Evolutionary conservation across 2,329 filamentous ascomycete species (phyloP), one percentile per base, ranked within the genome.

Genomic region (Lachnellula subtilissima): DNA sequence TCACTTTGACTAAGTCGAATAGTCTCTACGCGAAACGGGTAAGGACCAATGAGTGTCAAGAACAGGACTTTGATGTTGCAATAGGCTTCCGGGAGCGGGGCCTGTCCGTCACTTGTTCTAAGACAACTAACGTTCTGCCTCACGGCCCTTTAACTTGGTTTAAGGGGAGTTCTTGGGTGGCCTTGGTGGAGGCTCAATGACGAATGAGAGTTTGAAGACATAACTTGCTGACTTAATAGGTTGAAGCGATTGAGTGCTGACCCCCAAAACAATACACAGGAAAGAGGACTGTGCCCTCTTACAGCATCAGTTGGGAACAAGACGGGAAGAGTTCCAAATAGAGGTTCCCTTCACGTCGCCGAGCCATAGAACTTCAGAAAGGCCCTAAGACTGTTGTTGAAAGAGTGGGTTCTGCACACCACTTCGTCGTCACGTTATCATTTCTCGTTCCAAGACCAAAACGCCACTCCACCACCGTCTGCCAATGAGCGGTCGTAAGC

Each of bases 391-490:
- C 45, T 40, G 28, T 23, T 25, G 32, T 56, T 45, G n/a, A 17
- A 47, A 25, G 39, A 15, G 46, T 50, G 51, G 57, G 63, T 61
- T 64, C 23, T 60, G 36, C 49, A 64, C 64, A 67, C 63, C 66
- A 61, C 47, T 57, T 63, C 55, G 52, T 49, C 55, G 54, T 69
- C 67, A 69, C 67, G 66, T 69, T 65, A 68, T 58, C 53, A 32
- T 47, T 50, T 54, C 40, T 53, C 55, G 55, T 47, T 60, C 65
- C 58, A 63, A 62, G 46, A 42, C 56, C 42, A 52, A 39, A 55
- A 61, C 54, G 54, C 55, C 55, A 56, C 52, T 52, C 43, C 40
- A 36, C 32, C 22, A 50, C 22, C 17, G 35, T 17, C 23, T 46
- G 19, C 67, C 65, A 68, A 68, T 69, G 23, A 64, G 50, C 54